phyloP scores from a whole-genome alignment of 2,329 filamentous ascomycete genomes.

The Ophiocordyceps polyrhachis-furcata region DNA sequence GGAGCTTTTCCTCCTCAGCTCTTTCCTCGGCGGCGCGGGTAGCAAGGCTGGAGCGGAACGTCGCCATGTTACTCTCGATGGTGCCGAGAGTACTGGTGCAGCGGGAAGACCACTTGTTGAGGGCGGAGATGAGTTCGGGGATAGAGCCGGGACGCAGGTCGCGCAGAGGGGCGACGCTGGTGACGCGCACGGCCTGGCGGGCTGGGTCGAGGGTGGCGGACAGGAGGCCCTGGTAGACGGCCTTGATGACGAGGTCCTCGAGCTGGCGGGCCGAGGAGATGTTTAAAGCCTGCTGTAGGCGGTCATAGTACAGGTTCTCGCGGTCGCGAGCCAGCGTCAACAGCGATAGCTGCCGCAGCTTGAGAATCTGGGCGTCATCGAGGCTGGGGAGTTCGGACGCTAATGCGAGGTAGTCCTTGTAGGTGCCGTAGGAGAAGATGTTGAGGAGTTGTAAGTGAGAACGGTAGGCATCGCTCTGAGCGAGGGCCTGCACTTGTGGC shows the following conservation, averaged over 20 bases:
- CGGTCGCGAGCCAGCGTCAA: conserved; percentile 58
- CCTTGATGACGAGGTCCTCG: conserved; percentile 70
- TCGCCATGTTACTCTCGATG: conserved; percentile 56
- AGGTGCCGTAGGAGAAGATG: conserved; percentile 87
- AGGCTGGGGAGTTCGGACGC: conserved; percentile 45
- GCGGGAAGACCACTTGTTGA: conserved; percentile 60
- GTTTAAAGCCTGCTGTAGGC: conserved; percentile 47
- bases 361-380: conserved; percentile 53
- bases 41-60: conserved; percentile 40
- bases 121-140: conserved; percentile 44
- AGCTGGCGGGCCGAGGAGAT: conserved; percentile 51
- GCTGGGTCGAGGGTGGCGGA: conserved; percentile 68
- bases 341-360: conserved; percentile 81
- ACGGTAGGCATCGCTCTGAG: conserved; percentile 38
- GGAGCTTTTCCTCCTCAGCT: conserved; percentile 27
- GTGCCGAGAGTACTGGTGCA: conserved; percentile 56
- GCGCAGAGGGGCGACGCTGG: conserved; percentile 66
- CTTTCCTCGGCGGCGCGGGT: conserved; percentile 30
- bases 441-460: conserved; percentile 53
- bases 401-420: conserved; percentile 45
- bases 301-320: conserved; percentile 51
- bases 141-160: conserved; percentile 64
- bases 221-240: conserved; percentile 73
- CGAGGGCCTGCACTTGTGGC: conserved; percentile 59
- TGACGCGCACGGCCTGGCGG: conserved; percentile 55